phyloP scores from a whole-genome alignment of 305 asterid genomes.

The Galium porrigens region DNA sequence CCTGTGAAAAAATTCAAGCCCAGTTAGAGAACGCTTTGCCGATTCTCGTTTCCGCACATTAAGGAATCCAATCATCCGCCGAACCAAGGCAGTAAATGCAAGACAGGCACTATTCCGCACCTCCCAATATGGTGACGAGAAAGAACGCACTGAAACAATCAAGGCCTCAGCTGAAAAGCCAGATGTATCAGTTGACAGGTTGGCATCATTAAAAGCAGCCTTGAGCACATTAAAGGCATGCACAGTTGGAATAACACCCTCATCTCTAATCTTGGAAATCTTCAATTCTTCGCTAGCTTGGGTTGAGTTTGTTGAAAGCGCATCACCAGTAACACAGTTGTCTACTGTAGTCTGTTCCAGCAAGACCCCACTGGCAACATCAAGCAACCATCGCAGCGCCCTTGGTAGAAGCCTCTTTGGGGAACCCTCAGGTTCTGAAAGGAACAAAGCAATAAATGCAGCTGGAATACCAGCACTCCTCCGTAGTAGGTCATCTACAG shows the following conservation, averaged over 20 bases:
- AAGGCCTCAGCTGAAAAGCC: conserved; percentile 86
- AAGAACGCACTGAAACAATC: conserved; percentile 59
- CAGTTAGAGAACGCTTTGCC: conserved; percentile 72
- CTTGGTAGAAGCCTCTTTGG: conserved; percentile 85
- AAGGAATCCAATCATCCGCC: conserved; percentile 93
- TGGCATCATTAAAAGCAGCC: conserved; percentile 84
- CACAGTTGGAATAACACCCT: conserved; percentile 87
- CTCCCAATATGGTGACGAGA: conserved; percentile 96
- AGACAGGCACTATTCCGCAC: conserved; percentile 95
- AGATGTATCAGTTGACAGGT: conserved; percentile 86
- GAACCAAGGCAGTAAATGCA: conserved; percentile 85
- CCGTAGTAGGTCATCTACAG: conserved; percentile 86
- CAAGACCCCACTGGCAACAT: conserved; percentile 43
- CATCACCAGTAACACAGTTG: conserved; percentile 22
- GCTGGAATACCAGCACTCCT: conserved; percentile 99
- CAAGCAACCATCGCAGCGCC: conserved; percentile 75
- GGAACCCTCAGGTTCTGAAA: conserved; percentile 92
- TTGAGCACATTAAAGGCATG: conserved; percentile 88
- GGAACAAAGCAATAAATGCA: conserved; percentile 86
- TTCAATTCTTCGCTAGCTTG: conserved; percentile 27
- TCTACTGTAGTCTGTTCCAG: conserved; percentile 29
- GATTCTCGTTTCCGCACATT: conserved; percentile 88
- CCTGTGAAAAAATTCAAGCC: conserved; percentile 95
- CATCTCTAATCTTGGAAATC: conserved; percentile 69
- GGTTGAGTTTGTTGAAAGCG: conserved; percentile 18